Percentiles rank a stretch among this genome's conserved stretches.
Evolutionary conservation across 2,329 filamentous ascomycete genomes (phyloP).

Genomic region (Colletotrichum echinochloae): DNA sequence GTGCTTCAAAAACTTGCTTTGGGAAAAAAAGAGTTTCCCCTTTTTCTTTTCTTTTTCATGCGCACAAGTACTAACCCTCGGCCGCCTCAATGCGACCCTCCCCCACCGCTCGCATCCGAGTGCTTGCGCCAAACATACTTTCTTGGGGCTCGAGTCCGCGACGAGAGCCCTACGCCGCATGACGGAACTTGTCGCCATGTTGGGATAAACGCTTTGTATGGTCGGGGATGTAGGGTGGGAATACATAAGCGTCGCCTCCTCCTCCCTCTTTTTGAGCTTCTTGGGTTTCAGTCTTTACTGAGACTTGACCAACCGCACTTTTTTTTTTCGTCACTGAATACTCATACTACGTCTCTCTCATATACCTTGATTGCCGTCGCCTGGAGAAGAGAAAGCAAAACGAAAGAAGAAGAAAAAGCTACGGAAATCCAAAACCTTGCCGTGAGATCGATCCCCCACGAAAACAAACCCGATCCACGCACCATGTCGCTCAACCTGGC

Average conservation of each 20-base stretch:
- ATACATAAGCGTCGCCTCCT: constrained; percentile 19
- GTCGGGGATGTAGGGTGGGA: too few relatives aligned
- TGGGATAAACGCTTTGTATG: constrained; percentile 21
- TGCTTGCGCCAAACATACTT: constrained; percentile 16
- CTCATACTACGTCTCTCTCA: too few relatives aligned
- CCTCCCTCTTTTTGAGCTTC: too few relatives aligned
- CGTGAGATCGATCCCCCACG: background rate
- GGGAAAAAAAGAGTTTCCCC: background rate
- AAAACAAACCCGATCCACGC: background rate
- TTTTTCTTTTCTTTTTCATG: background rate
- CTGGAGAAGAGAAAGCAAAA: too few relatives aligned
- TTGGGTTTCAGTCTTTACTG: background rate
- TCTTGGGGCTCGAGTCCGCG: constrained; percentile 11
- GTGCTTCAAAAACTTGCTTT: background rate
- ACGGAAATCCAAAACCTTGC: background rate
- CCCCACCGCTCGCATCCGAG: constrained; percentile 26
- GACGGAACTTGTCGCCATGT: background rate
- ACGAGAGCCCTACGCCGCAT: constrained; percentile 19
- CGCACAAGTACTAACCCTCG: too few relatives aligned
- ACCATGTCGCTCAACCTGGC: background rate
- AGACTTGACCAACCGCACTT: background rate
- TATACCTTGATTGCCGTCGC: background rate
- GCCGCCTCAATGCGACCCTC: constrained; percentile 3
- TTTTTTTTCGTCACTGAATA: background rate
- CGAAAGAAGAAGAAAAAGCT: background rate